Conservation (phyloP, 306 rosid genomes). For the Lathyrus oleraceus region DNA sequence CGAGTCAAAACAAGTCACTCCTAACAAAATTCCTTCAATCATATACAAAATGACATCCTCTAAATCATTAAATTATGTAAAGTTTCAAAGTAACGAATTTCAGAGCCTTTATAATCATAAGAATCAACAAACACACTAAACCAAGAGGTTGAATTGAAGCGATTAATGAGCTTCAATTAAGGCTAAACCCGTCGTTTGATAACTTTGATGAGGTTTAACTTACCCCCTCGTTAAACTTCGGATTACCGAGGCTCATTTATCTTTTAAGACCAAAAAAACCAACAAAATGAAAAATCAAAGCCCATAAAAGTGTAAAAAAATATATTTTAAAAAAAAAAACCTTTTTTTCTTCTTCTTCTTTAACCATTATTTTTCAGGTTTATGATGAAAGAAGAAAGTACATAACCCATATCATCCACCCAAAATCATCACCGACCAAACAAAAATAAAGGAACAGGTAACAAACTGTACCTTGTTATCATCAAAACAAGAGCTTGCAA, state of each 20-base stretch:
- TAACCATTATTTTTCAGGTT: conserved; percentile 22
- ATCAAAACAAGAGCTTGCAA: conserved; percentile 50
- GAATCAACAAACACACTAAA: conserved; percentile 1
- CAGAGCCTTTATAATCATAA: neutral
- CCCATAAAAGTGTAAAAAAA: no score
- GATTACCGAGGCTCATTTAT: neutral
- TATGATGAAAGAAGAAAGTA: conserved; percentile 18
- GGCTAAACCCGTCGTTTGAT: neutral
- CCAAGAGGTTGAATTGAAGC: neutral
- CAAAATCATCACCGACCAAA: conserved; percentile 35
- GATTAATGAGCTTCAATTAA: neutral
- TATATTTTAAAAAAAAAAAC: neutral
- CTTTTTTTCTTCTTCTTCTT: neutral
- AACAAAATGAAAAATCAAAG: neutral
- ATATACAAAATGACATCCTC: neutral
- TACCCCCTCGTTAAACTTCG: neutral
- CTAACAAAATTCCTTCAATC: neutral
- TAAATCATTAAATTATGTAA: neutral
- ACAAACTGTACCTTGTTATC: conserved; percentile 44
- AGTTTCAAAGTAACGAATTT: conserved; percentile 20
- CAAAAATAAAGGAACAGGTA: conserved; percentile 20
- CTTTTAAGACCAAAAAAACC: neutral
- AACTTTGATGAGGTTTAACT: neutral
- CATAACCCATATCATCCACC: conserved; percentile 34
- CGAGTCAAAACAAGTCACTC: neutral